Percentiles rank a stretch among this genome's conserved stretches.
phyloP scores from a whole-genome alignment of 352 stramenopile genomes.

The Albugo candida region DNA sequence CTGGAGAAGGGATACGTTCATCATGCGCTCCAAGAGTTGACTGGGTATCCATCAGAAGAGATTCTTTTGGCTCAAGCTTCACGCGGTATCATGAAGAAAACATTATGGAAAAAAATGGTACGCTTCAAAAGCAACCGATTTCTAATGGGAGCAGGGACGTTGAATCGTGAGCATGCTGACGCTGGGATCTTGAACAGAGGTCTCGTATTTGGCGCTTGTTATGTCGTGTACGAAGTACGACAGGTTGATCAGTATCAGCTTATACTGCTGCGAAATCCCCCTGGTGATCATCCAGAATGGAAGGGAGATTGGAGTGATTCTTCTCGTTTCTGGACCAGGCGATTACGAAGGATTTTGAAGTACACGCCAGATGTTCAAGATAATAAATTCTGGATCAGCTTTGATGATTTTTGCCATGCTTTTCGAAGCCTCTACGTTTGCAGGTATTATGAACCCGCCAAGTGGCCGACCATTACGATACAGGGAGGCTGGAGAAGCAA shows the following conservation, averaged over 20 bases:
- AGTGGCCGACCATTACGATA: slow-evolving; percentile 32
- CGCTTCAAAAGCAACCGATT: slow-evolving; percentile 76
- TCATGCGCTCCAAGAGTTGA: slow-evolving; percentile 75
- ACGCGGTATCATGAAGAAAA: slow-evolving; percentile 71
- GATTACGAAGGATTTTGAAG: slow-evolving; percentile 61
- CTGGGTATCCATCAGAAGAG: slow-evolving; percentile 73
- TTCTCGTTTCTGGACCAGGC: slow-evolving; percentile 80
- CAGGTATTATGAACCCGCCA: slow-evolving; percentile 79
- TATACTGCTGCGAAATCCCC: slow-evolving; percentile 81
- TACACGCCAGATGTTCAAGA: slow-evolving; percentile 47
- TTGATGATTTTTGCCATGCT: slow-evolving; percentile 84
- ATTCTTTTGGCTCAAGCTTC: slow-evolving; percentile 71
- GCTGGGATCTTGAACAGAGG: slow-evolving; percentile 77
- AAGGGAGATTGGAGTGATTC: slow-evolving; percentile 85
- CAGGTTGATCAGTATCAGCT: slow-evolving; percentile 73
- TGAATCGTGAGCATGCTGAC: slow-evolving; percentile 68
- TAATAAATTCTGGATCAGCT: slow-evolving; percentile 91
- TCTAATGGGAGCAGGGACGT: slow-evolving; percentile 77
- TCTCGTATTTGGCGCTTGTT: slow-evolving; percentile 80
- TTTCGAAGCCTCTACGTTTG: slow-evolving; percentile 86
- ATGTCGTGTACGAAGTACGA: slow-evolving; percentile 82
- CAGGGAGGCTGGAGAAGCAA: slow-evolving; percentile 29
- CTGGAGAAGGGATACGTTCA: slow-evolving; percentile 82
- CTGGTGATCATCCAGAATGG: slow-evolving; percentile 83
- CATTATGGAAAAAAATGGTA: slow-evolving; percentile 80